Base-by-base conservation (phyloP, 345 rosid species). In the Anacardium occidentale region DNA sequence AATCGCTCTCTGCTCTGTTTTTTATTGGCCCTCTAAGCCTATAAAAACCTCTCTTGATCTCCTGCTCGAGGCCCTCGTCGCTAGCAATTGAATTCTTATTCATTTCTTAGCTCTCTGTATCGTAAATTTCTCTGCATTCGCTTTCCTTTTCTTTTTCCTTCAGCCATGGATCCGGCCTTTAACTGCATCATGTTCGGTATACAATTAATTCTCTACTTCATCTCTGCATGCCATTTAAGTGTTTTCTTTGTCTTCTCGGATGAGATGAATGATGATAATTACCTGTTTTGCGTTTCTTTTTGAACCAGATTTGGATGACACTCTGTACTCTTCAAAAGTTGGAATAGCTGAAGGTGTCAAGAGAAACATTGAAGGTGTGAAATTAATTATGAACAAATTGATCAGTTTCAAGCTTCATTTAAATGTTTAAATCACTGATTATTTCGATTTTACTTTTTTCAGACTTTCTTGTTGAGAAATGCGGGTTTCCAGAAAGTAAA, bases 221-320 rank as follows among this genome's bases (percentile, higher is more conserved):
- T 12, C 65, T 34, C 7, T 20, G 11, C 37, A 9, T 7, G 20
- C 54, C 18, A 29, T 29, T 29, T 29, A 29, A 29, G 32, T 29
- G 32, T 29, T 25, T 7, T 22, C n/a, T 17, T 60, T 40, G 10
- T 9, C 4, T 58, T 29, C 22, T 25, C n/a, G n/a, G n/a, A n/a
- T 13, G 8, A 10, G 12, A 12, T 7, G 42, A 37, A 37, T 6
- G 42, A 6, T 37, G 8, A 22, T 61, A 40, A 14, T 21, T 1
- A 11, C 13, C 45, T 53, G 11, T 54, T 64, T 9, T 47, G 45
- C 10, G 15, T 21, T 66, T 68, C 20, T 68, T 40, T n/a, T 20
- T 3, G 42, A 66, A 67, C 85, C 85, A 95, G 97, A 95, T 83
- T 90, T 95, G 88, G 99, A 95, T 56, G 99, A 95, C 76, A 95